Evolutionary conservation across 2,329 filamentous ascomycete species (phyloP), one percentile per base, ranked within the genome.

Genomic region (Fusarium clavum): DNA sequence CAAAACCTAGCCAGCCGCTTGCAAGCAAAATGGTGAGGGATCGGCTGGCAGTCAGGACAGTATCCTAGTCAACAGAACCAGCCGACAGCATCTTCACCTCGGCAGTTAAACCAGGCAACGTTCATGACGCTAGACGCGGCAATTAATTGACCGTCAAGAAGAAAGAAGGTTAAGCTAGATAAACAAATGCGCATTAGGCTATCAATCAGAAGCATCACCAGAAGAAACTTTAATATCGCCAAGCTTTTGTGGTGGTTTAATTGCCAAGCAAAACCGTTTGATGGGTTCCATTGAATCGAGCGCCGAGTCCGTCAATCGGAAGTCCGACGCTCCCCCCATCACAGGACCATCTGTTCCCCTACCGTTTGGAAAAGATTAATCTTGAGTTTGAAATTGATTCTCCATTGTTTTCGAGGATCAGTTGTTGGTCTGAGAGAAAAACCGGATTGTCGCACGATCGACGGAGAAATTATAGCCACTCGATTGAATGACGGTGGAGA

Each of bases 381-480:
- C 41, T 44, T 16, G 8, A 24, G 41, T 24, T 24, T 44, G 41
- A 44, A 44, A 44, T 44, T 16, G 9, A 13, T 54, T 67, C 63
- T 51, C 63, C 62, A 67, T 67, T 20, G 55, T 51, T 29, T 61
- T 24, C 22, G 30, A 49, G 30, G 45, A 32, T 61, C 27, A 22
- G 20, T 43, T 41, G 20, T 14, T 34, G 47, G 29, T 40, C 22
- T 45, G 43, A 25, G 25, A 22, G n/a, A 25, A 41, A 67, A 67
- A 67, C 64, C 49, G 61, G 64, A 56, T 67, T 67, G 29, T 43
- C 51, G 45, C 63, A 67, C 57, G 63, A 67, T 67, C 62, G 57
- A 27, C 63, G 45, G 51, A 49, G 34, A 38, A 67, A 67, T 22
- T 44, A 30, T 51, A 14, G 13, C 44, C 25, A 61, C 46, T 57